Percentiles rank a stretch among this genome's conserved stretches.
These are phyloP conservation scores for Cryptomeria japonica DNA, from an alignment of 75 land plant species.

Conservation along the genomic window DNA sequence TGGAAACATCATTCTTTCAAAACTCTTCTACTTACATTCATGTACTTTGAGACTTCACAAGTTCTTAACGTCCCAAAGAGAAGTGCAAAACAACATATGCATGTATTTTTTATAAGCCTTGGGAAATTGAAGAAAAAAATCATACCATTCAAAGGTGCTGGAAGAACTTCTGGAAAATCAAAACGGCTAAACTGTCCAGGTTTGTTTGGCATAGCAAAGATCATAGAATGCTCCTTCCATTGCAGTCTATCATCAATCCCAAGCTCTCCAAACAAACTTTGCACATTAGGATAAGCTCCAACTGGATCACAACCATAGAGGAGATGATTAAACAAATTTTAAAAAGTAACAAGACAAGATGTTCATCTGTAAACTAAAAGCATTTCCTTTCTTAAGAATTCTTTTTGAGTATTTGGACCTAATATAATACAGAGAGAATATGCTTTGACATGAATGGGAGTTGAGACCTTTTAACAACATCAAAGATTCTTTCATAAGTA, in stretches of 20 bases:
- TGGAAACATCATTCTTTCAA: background rate
- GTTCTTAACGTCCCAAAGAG: background rate
- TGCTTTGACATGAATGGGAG: background rate
- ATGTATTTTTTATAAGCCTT: background rate
- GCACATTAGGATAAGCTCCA: constrained; percentile 98
- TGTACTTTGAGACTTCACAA: background rate
- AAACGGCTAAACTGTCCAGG: constrained; percentile 98
- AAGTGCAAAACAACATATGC: background rate
- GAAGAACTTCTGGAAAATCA: constrained; percentile 91
- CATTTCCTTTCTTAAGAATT: background rate
- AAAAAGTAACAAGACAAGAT: background rate
- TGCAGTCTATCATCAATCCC: constrained; percentile 97
- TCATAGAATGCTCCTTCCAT: constrained; percentile 99
- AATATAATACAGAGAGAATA: background rate
- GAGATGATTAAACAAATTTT: constrained; percentile 1
- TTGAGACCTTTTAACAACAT: background rate
- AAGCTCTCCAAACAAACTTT: constrained; percentile 94
- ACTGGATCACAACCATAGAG: constrained; percentile 43
- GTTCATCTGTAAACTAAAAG: background rate
- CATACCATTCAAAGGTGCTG: constrained; percentile 95
- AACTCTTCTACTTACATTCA: background rate
- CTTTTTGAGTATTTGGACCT: background rate
- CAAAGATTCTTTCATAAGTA: background rate
- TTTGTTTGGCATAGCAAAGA: constrained; percentile 97
- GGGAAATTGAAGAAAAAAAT: background rate